Evolutionary conservation across 345 rosid genomes (phyloP), one percentile per base, ranked within the genome.

Genomic region (Citropsis articulata): DNA sequence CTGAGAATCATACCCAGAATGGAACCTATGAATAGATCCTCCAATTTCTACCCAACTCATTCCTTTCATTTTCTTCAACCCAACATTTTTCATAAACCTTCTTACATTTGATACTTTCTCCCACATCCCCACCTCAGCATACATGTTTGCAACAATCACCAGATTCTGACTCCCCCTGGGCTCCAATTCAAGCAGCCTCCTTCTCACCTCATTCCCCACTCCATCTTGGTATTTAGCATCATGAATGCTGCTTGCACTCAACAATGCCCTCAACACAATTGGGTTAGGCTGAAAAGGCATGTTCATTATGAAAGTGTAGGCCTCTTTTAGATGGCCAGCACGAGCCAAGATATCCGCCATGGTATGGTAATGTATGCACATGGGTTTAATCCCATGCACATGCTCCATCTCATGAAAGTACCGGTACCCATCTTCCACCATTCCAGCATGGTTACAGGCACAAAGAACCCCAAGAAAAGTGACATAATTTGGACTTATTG

Each of bases 391-490:
- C 77, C 89, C 89, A 76, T 93, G 87, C 42, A 71, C 72, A 60
- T 80, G 83, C 86, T 89, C 90, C 96, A 95, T 92, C 53, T 91
- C 90, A 60, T 61, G 79, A 60, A 92, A 92, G 80, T 89, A 91
- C 33, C 42, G 83, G 80, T 88, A 90, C 35, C 93, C 97, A 9
- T 90, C 92, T 19, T 89, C 89, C 25, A 93, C 97, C 73, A 93
- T 67, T 22, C 97, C 94, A 1, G 90, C 87, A 75, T 92, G 94
- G 79, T 97, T 90, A 73, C 97, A 93, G 42, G 97, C 98, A 78
- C 83, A 91, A 59, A 95, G 89, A 76, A 93, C 97, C 12, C 97
- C 95, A 4, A 95, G 93, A 84, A 91, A 95, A 0, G 99, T 93
- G 59, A 93, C 97, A 35, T 84, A 85, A 81, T 93, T 95, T 10